phyloP scores from a whole-genome alignment of 441 rosid species.

The Adansonia grandidieri region DNA sequence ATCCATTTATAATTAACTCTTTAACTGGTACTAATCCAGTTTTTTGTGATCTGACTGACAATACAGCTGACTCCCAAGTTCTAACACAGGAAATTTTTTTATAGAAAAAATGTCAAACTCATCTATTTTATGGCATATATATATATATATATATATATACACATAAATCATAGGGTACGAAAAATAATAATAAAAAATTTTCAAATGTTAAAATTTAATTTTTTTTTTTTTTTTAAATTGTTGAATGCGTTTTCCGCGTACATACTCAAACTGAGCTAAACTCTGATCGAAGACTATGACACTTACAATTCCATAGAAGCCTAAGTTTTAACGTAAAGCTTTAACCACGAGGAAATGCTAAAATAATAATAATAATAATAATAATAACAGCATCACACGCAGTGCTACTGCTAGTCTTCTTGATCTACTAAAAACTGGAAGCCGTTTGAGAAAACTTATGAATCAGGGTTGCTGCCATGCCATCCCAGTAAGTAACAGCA shows the following conservation, averaged over 20 bases:
- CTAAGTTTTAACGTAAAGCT: neutral
- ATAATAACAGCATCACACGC: neutral
- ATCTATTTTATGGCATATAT: no score
- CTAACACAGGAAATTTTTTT: neutral
- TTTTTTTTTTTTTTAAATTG: no score
- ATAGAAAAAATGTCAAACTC: no score
- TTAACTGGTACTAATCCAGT: neutral
- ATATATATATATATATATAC: no score
- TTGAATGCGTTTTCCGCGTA: no score
- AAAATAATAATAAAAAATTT: no score
- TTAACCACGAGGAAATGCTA: neutral
- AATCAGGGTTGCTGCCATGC: neutral
- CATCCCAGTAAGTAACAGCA: neutral
- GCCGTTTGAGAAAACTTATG: neutral
- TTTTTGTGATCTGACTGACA: neutral
- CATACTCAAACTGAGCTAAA: no score
- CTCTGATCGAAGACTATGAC: neutral
- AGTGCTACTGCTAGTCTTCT: neutral
- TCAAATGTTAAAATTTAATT: no score
- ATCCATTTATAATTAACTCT: neutral
- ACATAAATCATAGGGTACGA: no score
- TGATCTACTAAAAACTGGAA: neutral
- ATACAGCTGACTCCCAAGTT: neutral
- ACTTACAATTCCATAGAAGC: neutral
- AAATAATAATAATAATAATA: neutral